Evolutionary conservation across 108 stramenopile genomes (phyloP), one percentile per base, ranked within the genome.

Genomic region (Schizochytrium sp.): DNA sequence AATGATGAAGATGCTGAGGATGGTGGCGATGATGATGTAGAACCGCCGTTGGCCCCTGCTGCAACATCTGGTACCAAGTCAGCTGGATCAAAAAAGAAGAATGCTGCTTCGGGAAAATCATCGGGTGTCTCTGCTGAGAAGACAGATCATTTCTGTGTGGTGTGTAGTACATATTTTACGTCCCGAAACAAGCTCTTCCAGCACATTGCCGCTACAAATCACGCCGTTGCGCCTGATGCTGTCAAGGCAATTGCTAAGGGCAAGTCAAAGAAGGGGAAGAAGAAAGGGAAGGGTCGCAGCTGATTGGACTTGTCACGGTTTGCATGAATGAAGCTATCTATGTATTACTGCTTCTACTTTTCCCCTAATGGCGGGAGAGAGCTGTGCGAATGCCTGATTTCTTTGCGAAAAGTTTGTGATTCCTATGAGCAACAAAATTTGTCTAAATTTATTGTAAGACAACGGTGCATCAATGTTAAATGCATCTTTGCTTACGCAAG

Each of bases 121-220:
- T 42, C 5, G 47, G 76, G 76, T 12, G 5, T 12, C 13, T 55
- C 76, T 19, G 76, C 49, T 0, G 8, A 47, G 28, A 56, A 56
- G 50, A 55, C 50, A 10, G 76, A 49, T 10, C 53, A 55, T 42
- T 50, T 55, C 0, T 83, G 76, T 42, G 53, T 49, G 17, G 53
- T 55, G 8, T 83, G 76, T 28, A 83, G 28, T 53, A 55, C 47
- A 83, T 55, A 49, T 0, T 83, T 83, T 55, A 55, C 50, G 47
- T 55, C 76, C n/a, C 76, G 76, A 5, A 83, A 83, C 53, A 83
- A 83, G 53, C 28, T 83, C 5, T 83, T 83, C 47, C 47, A 83
- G 2, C 76, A 83, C 76, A 83, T 83, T 53, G 55, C 49, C 12
- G 53, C 47, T 38, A 83, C 76, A 10, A 83, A 83, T 40, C 76